Evolutionary conservation across 2,329 filamentous ascomycete species (phyloP), one percentile per base, ranked within the genome.

Genomic region (Botrytis sinoallii): DNA sequence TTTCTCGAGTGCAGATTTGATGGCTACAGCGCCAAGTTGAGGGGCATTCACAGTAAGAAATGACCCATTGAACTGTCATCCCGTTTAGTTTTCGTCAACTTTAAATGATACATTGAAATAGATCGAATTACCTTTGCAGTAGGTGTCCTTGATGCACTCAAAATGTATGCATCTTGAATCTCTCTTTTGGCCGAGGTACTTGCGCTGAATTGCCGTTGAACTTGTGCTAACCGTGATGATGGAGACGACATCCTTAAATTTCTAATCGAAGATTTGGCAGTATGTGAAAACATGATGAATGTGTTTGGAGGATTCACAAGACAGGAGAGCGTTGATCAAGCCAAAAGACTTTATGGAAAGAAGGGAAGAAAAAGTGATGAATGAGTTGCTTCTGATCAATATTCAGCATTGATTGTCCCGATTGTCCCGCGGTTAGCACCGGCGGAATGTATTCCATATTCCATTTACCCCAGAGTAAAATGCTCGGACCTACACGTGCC

Each of bases 111-210:
- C n/a, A 16, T 25, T 25, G 46, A 52, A 10, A 52, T 52, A 96
- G 40, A 14, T n/a, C 22, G 57, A 63, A 10, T 52, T 64, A 96
- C 95, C 86, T 96, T 97, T 77, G 91, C 93, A 29, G 93, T 97
- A 2, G 96, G 95, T 68, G 96, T 99, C 79, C 96, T 88, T 25
- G 95, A 89, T 18, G 93, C 96, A 81, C 94, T 95, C 76, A 99
- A 84, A 78, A 99, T 98, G 84, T 98, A 99, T 66, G 93, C 95
- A 83, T 98, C 94, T 80, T 93, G 91, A 71, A 97, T 88, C 81
- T 97, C 92, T 83, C 91, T 85, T 75, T 82, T 82, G 40, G 81
- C 80, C 32, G 83, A 80, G 70, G 85, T 81, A 72, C 86, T 84
- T 65, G 84, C 84, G 79, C 84, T 86, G 81, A 91, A 88, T 74